Evolutionary conservation across 768 basidiomycete species (phyloP).

Genomic region (Boletus subparvulus): DNA sequence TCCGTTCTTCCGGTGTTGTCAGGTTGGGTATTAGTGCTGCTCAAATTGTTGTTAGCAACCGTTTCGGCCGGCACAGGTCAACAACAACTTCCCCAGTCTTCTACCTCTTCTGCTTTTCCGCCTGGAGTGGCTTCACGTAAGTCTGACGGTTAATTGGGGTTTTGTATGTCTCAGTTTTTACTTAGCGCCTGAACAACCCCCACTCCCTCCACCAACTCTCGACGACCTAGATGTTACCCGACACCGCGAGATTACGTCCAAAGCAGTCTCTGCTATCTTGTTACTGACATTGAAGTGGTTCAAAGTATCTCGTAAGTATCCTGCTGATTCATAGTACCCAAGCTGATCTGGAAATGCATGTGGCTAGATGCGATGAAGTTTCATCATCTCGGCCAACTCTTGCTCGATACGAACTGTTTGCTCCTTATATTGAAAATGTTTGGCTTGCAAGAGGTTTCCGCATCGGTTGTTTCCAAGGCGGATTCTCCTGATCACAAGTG

Average conservation of each 20-base stretch:
- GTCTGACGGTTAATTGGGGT: constrained; percentile 15
- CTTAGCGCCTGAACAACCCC: constrained; percentile 60
- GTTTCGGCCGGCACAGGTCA: constrained; percentile 74
- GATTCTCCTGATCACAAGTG: constrained; percentile 88
- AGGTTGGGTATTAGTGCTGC: constrained; percentile 87
- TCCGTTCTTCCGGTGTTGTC: constrained; percentile 80
- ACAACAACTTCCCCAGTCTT: constrained; percentile 59
- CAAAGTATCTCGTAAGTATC: constrained; percentile 88
- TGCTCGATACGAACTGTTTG: constrained; percentile 94
- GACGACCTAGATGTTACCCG: constrained; percentile 93
- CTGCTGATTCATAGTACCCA: background rate
- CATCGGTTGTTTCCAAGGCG: constrained; percentile 81
- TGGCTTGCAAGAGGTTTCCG: constrained; percentile 88
- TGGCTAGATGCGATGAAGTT: constrained; percentile 93
- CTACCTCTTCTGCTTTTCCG: constrained; percentile 69
- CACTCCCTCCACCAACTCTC: constrained; percentile 67
- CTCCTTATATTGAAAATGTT: constrained; percentile 97
- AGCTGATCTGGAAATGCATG: background rate
- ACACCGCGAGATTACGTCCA: constrained; percentile 96
- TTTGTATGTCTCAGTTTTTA: constrained; percentile 1
- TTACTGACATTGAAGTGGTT: constrained; percentile 94
- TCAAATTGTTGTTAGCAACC: constrained; percentile 90
- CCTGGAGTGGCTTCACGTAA: constrained; percentile 67
- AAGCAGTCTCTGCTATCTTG: constrained; percentile 94
- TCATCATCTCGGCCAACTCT: constrained; percentile 92